phyloP scores from a whole-genome alignment of 768 basidiomycete genomes.

The Suillus occidentalis region DNA sequence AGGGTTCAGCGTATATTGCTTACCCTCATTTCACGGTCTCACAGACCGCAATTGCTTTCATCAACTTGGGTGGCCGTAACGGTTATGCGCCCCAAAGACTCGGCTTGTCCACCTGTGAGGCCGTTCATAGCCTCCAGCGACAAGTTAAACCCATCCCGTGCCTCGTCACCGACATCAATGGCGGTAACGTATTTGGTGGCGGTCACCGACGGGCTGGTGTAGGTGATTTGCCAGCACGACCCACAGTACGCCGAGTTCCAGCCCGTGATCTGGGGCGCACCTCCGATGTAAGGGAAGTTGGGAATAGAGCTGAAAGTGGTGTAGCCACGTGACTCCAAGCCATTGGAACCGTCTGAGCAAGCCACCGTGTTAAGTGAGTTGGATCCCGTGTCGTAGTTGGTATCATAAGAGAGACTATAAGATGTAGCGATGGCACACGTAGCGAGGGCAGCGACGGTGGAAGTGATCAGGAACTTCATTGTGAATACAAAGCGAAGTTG shows the following conservation, averaged over 20 bases:
- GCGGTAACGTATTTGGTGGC: constrained; percentile 49
- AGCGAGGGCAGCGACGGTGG: constrained; percentile 10
- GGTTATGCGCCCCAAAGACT: constrained; percentile 25
- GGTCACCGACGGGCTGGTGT: constrained; percentile 31
- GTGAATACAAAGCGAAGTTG: not conserved
- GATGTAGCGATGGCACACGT: constrained; percentile 4
- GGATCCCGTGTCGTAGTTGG: constrained; percentile 45
- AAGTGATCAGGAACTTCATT: constrained; percentile 1
- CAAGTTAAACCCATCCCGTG: constrained; percentile 34
- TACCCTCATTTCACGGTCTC: not conserved
- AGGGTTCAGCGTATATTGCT: not conserved
- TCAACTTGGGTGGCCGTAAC: constrained; percentile 23
- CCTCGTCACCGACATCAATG: constrained; percentile 45
- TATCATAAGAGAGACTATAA: constrained; percentile 43
- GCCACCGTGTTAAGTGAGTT: constrained; percentile 43
- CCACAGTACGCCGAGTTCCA: constrained; percentile 57
- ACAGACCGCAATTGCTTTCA: constrained; percentile 14
- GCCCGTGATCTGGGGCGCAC: constrained; percentile 47
- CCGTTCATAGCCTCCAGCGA: constrained; percentile 36
- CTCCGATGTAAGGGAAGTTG: constrained; percentile 60
- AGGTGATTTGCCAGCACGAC: constrained; percentile 60
- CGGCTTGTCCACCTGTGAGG: constrained; percentile 33
- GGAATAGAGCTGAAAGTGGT: constrained; percentile 53
- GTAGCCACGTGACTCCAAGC: constrained; percentile 45
- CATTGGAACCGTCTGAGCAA: constrained; percentile 54